Evolutionary conservation across 2,329 filamentous ascomycete species (phyloP), one percentile per base, ranked within the genome.

Genomic region (Ceratocystis diversiconidia): DNA sequence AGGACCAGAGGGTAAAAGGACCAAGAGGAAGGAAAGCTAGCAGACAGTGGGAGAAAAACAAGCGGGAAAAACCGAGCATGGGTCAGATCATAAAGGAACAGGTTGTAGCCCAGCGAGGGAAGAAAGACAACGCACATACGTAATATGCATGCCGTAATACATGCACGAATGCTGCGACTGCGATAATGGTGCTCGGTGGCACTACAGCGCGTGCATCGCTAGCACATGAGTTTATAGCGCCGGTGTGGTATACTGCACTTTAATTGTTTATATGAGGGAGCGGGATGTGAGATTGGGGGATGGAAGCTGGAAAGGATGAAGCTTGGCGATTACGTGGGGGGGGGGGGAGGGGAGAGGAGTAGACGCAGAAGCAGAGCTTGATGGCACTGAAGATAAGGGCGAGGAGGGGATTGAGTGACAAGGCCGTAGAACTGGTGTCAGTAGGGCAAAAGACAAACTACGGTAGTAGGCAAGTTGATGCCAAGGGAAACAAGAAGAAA

Each of bases 11-110:
- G n/a, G 48, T 22, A 25, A 50, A 50, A 15, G n/a, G 22, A 50
- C n/a, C 48, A 10, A 22, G 7, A 22, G 48, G n/a, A 50, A 50
- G 22, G 1, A 19, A 63, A 63, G 43, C 61, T 48, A n/a, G 6
- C 22, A 22, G 22, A 22, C 19, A 10, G 12, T 12, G 36, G 46
- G 28, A 52, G 22, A 63, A 63, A 63, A 36, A 52, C 52, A 55
- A 55, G 48, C 43, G 62, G 32, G 30, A 63, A 63, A 36, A 63
- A 15, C 22, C 46, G 52, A 57, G 28, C 25, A 57, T 57, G 52
- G 52, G 32, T 36, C 36, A 22, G 32, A 43, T 46, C 59, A 61
- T 19, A 43, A 17, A 61, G 32, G 32, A 32, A 61, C 22, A 61
- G 2, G 17, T 32, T 28, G 12, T 32, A 61, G 32, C 15, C 36